A percentile compares a stretch with the other conserved stretches of the same genome.
Evolutionary conservation across 2,329 filamentous ascomycete genomes (phyloP).

Genomic region (Orbilia oligospora): DNA sequence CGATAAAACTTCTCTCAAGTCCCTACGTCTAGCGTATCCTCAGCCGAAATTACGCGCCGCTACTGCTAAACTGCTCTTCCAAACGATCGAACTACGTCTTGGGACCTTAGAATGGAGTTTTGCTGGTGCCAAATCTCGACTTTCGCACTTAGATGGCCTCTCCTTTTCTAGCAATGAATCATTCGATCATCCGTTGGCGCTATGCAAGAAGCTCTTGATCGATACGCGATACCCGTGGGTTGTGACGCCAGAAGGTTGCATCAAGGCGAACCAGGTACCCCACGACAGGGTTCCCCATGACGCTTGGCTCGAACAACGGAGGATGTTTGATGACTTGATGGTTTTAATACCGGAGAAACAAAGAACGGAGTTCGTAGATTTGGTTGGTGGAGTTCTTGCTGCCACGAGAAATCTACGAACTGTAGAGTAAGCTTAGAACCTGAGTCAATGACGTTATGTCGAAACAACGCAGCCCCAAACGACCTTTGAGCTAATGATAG

Average conservation of each 20-base stretch:
- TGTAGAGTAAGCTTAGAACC: conserved; percentile 31
- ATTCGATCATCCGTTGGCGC: not conserved
- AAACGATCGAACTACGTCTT: conserved; percentile 41
- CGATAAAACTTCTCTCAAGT: conserved; percentile 49
- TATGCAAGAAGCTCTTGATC: conserved; percentile 33
- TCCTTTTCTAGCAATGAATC: not conserved
- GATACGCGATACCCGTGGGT: conserved; percentile 53
- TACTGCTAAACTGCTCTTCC: conserved; percentile 39
- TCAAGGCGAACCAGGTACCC: not conserved
- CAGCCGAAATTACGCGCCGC: conserved; percentile 32
- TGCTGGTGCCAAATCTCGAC: conserved; percentile 32
- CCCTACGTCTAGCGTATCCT: conserved; percentile 41
- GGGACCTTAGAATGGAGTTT: conserved; percentile 49
- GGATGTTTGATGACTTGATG: conserved; percentile 25
- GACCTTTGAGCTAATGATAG: not conserved
- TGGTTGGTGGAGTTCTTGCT: conserved; percentile 27
- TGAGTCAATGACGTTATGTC: not conserved
- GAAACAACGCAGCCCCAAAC: not conserved
- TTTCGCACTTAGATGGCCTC: conserved; percentile 31
- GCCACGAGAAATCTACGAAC: conserved; percentile 12
- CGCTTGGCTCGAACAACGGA: conserved; percentile 10
- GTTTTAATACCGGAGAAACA: conserved; percentile 14
- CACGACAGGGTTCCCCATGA: not conserved
- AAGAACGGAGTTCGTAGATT: conserved; percentile 30
- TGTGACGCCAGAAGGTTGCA: conserved; percentile 19